A percentile compares a stretch with the other conserved stretches of the same genome.
Conservation (phyloP, 495 filamentous ascomycete species). For the Talaromyces adpressus region DNA sequence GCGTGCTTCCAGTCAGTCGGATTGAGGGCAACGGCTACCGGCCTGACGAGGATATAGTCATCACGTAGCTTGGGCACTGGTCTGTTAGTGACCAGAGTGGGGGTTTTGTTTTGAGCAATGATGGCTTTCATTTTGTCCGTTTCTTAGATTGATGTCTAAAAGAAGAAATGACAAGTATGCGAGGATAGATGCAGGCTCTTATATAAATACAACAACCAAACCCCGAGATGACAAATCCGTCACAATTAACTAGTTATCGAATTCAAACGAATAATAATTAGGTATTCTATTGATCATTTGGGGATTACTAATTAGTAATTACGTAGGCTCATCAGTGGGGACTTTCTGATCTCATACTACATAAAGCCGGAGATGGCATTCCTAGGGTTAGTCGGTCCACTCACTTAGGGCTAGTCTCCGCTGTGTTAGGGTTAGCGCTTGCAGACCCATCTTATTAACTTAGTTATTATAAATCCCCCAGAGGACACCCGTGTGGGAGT, state of each 20-base stretch:
- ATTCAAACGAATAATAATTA: background rate
- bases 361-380: background rate
- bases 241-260: background rate
- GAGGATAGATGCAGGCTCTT: background rate
- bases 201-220: background rate
- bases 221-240: background rate
- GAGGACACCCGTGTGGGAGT: too few relatives aligned
- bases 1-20: conserved; percentile 40
- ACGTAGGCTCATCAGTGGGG: background rate
- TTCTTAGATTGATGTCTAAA: background rate
- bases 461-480: too few relatives aligned
- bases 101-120: background rate
- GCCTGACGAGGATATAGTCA: conserved; percentile 21
- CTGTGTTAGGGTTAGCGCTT: background rate
- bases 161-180: background rate
- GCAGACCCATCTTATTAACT: background rate
- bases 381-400: background rate
- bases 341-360: background rate
- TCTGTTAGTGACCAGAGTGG: background rate
- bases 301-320: background rate
- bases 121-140: background rate
- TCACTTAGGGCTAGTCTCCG: background rate
- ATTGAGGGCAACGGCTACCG: conserved; percentile 36
- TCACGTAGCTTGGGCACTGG: conserved; percentile 16
- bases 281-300: background rate